Evolutionary conservation across 805 yeast genomes (phyloP).

Genomic region (Wickerhamomyces pijperi): DNA sequence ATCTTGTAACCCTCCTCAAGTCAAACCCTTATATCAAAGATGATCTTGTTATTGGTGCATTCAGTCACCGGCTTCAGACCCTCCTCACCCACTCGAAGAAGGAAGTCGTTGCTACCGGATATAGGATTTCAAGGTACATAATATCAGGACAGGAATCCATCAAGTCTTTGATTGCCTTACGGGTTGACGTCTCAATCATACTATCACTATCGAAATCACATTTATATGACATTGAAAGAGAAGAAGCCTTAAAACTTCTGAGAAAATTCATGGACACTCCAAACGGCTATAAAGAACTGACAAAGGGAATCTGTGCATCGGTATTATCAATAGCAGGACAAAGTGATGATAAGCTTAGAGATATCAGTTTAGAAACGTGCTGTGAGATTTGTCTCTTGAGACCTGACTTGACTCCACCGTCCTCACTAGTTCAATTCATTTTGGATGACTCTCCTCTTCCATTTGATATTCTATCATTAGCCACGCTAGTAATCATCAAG

Average conservation of each 20-base stretch:
- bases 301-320: slow-evolving; percentile 56
- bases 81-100: slow-evolving; percentile 46
- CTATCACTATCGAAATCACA: slow-evolving; percentile 52
- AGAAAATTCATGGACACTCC: slow-evolving; percentile 48
- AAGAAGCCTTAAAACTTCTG: slow-evolving; percentile 64
- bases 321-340: slow-evolving; percentile 53
- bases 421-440: slow-evolving; percentile 32
- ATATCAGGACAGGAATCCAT: slow-evolving; percentile 45
- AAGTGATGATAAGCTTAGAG: slow-evolving; percentile 37
- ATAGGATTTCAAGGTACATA: slow-evolving; percentile 58
- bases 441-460: slow-evolving; percentile 35
- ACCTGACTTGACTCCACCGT: slow-evolving; percentile 30
- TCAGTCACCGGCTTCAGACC: slow-evolving; percentile 46
- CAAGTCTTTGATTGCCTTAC: slow-evolving; percentile 36
- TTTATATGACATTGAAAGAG: slow-evolving; percentile 49
- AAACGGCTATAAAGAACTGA: slow-evolving; percentile 39
- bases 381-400: slow-evolving; percentile 37
- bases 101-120: slow-evolving; percentile 66
- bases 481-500: slow-evolving; percentile 36
- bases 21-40: slow-evolving; percentile 48
- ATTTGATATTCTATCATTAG: slow-evolving; percentile 29
- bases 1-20: slow-evolving; percentile 43
- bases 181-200: slow-evolving; percentile 53
- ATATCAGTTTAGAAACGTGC: slow-evolving; percentile 39
- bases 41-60: slow-evolving; percentile 51